Conservation (phyloP, 2,329 filamentous ascomycete species). For the Alternaria sp. region DNA sequence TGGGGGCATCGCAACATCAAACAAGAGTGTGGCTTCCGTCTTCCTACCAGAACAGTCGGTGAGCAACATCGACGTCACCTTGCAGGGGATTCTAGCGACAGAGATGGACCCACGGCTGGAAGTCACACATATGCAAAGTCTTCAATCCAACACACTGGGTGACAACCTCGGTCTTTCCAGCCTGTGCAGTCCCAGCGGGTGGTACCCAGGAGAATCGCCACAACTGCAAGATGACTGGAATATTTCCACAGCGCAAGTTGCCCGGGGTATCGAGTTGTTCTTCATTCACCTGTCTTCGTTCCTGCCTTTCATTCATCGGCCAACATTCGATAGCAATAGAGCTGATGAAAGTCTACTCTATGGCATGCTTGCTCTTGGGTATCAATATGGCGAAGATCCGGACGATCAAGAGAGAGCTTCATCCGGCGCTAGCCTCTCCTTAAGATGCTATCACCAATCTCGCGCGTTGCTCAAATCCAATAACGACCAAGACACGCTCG, state of each 20-base stretch:
- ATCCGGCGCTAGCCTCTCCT: conserved; percentile 19
- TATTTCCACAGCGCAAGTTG: conserved; percentile 5
- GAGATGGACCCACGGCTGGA: not conserved
- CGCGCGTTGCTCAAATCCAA: conserved; percentile 18
- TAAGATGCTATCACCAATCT: conserved; percentile 23
- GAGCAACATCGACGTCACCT: not conserved
- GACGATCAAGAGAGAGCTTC: conserved; percentile 13
- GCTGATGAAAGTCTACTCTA: conserved; percentile 17
- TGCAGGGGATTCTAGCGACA: not conserved
- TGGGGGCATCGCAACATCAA: not conserved
- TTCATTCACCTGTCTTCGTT: conserved; percentile 20
- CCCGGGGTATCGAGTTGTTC: conserved; percentile 20
- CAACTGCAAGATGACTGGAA: not conserved
- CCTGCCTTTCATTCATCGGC: conserved; percentile 23
- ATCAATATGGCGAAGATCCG: conserved; percentile 30
- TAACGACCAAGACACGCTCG: conserved; percentile 13
- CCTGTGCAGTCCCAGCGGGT: not conserved
- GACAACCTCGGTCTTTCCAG: not conserved
- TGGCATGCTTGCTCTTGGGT: conserved; percentile 26
- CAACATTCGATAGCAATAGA: conserved; percentile 22
- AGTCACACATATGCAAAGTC: not conserved
- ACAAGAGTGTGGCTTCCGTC: not conserved
- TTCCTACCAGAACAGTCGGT: not conserved
- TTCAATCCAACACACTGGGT: not conserved
- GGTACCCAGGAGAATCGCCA: not conserved